Conservation (phyloP, 441 rosid genomes). For the Gossypium schwendimanii region DNA sequence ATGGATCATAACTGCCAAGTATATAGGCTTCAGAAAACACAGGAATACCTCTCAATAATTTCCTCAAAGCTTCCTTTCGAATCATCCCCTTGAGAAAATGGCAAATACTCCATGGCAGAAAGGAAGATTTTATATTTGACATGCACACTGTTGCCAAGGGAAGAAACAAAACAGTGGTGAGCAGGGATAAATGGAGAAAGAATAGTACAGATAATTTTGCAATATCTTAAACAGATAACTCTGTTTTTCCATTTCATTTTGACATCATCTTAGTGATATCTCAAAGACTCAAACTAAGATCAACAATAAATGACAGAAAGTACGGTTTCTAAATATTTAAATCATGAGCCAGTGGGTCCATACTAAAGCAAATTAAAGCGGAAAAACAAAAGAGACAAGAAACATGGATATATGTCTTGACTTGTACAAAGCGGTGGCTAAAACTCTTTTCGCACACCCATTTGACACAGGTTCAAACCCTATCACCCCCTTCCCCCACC, state of each 20-base stretch:
- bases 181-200: neutral
- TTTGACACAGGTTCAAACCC: no score
- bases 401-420: neutral
- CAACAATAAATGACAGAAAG: neutral
- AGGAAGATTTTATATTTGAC: constrained; percentile 88
- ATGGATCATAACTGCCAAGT: constrained; percentile 11
- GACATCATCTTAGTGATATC: constrained; percentile 1
- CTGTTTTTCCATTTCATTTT: neutral
- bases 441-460: no score
- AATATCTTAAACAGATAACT: constrained; percentile 4
- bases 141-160: constrained; percentile 45
- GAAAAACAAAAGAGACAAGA: neutral
- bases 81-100: constrained; percentile 66
- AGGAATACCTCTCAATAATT: constrained; percentile 77
- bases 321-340: neutral
- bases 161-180: constrained; percentile 10
- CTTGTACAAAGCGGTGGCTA: no score
- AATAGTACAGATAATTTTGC: neutral
- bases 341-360: neutral
- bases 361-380: neutral
- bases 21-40: constrained; percentile 15
- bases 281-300: neutral
- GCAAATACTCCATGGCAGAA: constrained; percentile 86
- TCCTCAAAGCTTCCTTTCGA: constrained; percentile 92
- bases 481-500: no score